Base-by-base conservation (phyloP, 2,329 filamentous ascomycete genomes). In the Diaporthe batatas region DNA sequence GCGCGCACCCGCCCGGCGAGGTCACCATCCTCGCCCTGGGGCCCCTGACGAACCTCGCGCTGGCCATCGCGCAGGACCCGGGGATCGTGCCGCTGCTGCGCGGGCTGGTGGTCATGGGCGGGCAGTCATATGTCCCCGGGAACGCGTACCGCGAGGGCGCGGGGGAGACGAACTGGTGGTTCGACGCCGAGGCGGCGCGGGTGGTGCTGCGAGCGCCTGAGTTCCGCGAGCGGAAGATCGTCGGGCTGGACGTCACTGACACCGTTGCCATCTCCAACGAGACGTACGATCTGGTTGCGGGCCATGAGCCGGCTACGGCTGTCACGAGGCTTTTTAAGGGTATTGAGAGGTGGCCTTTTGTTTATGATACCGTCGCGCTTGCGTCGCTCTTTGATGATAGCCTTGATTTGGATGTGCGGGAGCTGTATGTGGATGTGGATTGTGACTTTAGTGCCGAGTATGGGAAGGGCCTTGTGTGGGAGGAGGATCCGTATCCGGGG, bases 101-200 rank as follows among this genome's bases (percentile, higher is more conserved):
- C 0, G 14, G 34, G 0, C 0, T 65, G 1, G 62, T 65, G 3
- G 51, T 65, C 2, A 65, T 65, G 62, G 62, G 62, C 62, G 62
- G 62, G n/a, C 62, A 65, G 44, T 2, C 44, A 5, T 65, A 65
- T 12, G 62, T 2, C 5, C 6, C 44, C 62, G 62, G 62, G 7
- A 65, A 65, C 62, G 62, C 62, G 21, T 65, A 65, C 44, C 62
- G 44, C 29, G 29, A 29, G 5, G 62, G 62, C 21, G n/a, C 29
- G 29, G 62, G 44, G 0, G 62, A 65, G 62, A 65, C 44, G 44
- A 65, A 65, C 62, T 65, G 62, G 62, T 65, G 62, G 62, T 23
- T 65, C 44, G 62, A 65, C 44, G 44, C 62, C 32, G 62, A 65
- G 44, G 16, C 62, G 1, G 62, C 62, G 44, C 62, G 62, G 21